These are phyloP conservation scores for Solanum dulcamara DNA, from an alignment of 257 asterid genomes.

Conservation along the genomic window DNA sequence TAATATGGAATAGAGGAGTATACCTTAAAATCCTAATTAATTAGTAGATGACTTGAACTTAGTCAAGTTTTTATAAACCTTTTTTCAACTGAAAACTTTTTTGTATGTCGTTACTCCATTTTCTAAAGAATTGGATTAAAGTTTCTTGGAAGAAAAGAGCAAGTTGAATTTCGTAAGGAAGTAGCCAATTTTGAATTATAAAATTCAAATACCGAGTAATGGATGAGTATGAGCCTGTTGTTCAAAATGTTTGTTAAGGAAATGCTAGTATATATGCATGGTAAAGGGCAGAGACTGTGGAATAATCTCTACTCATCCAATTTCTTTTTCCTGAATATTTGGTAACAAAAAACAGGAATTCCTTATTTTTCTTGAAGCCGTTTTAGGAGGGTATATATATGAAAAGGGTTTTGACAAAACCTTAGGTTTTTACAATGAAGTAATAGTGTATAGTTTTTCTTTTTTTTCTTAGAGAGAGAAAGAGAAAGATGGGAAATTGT, in stretches of 20 bases:
- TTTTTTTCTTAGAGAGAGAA: too few relatives aligned
- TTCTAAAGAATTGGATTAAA: neutral
- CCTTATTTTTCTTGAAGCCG: neutral
- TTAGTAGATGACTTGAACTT: too few relatives aligned
- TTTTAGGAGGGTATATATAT: neutral
- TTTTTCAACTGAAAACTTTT: too few relatives aligned
- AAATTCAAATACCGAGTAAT: neutral
- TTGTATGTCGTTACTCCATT: too few relatives aligned
- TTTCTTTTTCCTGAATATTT: neutral
- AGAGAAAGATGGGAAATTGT: conserved; percentile 47
- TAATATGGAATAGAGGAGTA: too few relatives aligned
- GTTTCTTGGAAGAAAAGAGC: neutral
- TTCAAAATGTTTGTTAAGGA: neutral
- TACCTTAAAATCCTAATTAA: too few relatives aligned
- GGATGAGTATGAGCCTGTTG: too few relatives aligned
- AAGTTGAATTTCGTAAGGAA: neutral
- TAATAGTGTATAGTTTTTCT: neutral
- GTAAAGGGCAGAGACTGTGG: neutral
- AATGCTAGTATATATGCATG: neutral
- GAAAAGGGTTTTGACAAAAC: neutral
- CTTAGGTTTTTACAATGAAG: too few relatives aligned
- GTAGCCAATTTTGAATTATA: neutral
- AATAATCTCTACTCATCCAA: too few relatives aligned
- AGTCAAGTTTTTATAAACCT: too few relatives aligned
- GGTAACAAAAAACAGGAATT: neutral